Percentiles rank a stretch among this genome's conserved stretches.
Conservation (phyloP, 2,329 filamentous ascomycete genomes). For the Microthyrium microscopicum region DNA sequence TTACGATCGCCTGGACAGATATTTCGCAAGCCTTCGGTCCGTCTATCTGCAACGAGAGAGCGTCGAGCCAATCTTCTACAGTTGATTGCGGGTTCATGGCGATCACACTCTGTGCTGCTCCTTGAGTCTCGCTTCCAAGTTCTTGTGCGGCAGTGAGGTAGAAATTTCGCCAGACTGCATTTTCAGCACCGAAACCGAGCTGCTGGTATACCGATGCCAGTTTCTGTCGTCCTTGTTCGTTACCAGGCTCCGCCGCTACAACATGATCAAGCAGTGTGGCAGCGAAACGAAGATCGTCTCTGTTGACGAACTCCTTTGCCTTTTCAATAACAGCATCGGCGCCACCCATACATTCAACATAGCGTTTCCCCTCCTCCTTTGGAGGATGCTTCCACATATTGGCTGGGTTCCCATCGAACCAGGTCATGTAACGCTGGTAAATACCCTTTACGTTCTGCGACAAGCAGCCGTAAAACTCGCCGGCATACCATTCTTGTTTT, state of each 20-base stretch:
- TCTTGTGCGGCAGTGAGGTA: conserved; percentile 13
- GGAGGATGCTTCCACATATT: conserved; percentile 23
- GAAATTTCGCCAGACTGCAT: conserved; percentile 26
- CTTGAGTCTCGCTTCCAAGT: background rate
- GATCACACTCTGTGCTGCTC: background rate
- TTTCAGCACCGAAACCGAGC: conserved; percentile 23
- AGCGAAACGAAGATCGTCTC: conserved; percentile 23
- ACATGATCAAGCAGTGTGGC: conserved; percentile 23
- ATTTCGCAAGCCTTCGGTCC: no score
- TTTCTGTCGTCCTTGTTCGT: conserved; percentile 10
- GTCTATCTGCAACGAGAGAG: conserved; percentile 4
- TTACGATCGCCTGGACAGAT: no score
- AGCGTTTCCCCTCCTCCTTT: conserved; percentile 18
- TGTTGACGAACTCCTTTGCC: conserved; percentile 15
- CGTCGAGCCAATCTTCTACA: conserved; percentile 4
- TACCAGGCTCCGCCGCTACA: conserved; percentile 15
- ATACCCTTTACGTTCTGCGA: conserved; percentile 14
- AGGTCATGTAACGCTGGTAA: no score
- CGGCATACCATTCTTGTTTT: no score
- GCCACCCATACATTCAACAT: conserved; percentile 23
- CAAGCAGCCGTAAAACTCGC: no score
- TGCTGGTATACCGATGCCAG: conserved; percentile 19
- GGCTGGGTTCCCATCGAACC: conserved; percentile 20
- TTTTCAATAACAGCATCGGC: conserved; percentile 15
- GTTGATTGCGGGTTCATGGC: background rate